phyloP scores from a whole-genome alignment of 1,284 basidiomycete species.

The Cryptococcus neoformans region DNA sequence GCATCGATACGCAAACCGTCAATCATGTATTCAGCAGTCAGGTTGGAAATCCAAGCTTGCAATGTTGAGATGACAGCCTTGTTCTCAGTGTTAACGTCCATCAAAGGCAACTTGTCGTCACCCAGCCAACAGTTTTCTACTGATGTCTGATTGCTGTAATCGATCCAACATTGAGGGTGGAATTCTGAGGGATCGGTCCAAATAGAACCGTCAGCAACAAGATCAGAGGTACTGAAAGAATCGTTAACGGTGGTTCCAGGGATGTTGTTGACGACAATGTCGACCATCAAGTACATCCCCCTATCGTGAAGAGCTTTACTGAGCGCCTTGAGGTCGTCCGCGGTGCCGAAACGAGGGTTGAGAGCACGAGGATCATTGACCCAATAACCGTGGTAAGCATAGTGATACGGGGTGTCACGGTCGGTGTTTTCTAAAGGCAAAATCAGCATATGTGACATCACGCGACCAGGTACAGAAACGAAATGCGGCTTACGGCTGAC shows the following conservation, averaged over 20 bases:
- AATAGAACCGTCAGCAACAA: conserved; percentile 27
- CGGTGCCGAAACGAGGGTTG: conserved; percentile 66
- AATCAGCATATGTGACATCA: conserved; percentile 52
- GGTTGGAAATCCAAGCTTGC: conserved; percentile 60
- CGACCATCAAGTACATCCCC: conserved; percentile 75
- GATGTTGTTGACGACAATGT: conserved; percentile 72
- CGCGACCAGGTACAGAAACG: neutral
- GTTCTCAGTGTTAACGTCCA: conserved; percentile 70
- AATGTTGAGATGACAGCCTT: conserved; percentile 58
- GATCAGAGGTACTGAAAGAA: conserved; percentile 19
- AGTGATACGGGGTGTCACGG: conserved; percentile 60
- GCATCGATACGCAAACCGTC: conserved; percentile 70
- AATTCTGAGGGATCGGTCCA: conserved; percentile 51
- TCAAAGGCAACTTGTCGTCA: conserved; percentile 62
- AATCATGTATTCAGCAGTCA: conserved; percentile 63
- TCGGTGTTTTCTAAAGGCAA: conserved; percentile 58
- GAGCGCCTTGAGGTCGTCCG: conserved; percentile 65
- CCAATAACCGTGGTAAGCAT: conserved; percentile 50
- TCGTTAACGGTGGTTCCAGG: conserved; percentile 51
- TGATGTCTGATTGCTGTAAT: conserved; percentile 62
- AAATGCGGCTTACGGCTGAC: conserved; percentile 19
- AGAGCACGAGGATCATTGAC: conserved; percentile 60
- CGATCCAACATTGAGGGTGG: conserved; percentile 64
- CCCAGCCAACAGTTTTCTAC: conserved; percentile 73
- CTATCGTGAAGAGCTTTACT: conserved; percentile 63